Evolutionary conservation across 345 rosid genomes (phyloP).

Genomic region (Zanthoxylum bungeanum): DNA sequence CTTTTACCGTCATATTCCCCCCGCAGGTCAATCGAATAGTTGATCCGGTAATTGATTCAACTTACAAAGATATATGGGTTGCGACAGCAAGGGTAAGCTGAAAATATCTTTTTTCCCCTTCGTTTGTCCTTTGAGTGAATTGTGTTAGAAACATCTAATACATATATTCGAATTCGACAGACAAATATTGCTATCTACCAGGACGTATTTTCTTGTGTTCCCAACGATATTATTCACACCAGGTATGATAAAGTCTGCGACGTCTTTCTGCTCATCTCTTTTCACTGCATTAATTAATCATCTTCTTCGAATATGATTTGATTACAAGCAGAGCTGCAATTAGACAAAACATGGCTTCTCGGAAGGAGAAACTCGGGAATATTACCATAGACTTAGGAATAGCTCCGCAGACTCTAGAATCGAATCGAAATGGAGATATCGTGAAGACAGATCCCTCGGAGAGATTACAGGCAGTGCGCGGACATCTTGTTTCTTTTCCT

Average conservation of each 20-base stretch:
- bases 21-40: constrained; percentile 59
- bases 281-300: background rate
- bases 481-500: constrained; percentile 93
- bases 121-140: background rate
- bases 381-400: constrained; percentile 91
- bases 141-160: too few relatives aligned
- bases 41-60: constrained; percentile 84
- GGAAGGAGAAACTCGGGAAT: constrained; percentile 83
- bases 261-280: background rate
- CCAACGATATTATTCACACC: constrained; percentile 84
- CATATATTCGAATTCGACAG: constrained; percentile 42
- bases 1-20: constrained; percentile 15
- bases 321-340: constrained; percentile 49
- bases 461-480: constrained; percentile 57
- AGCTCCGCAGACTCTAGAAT: constrained; percentile 71
- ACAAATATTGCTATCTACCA: constrained; percentile 78
- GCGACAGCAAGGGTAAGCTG: constrained; percentile 82
- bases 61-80: constrained; percentile 79
- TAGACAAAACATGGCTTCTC: constrained; percentile 56
- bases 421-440: constrained; percentile 60
- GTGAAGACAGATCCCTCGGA: constrained; percentile 56
- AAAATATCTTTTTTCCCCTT: too few relatives aligned
- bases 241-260: constrained; percentile 39
- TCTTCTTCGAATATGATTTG: background rate
- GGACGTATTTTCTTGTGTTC: constrained; percentile 88